A percentile compares a stretch with the other conserved stretches of the same genome.
Evolutionary conservation across 2,329 filamentous ascomycete genomes (phyloP).

Genomic region (Madurella fahalii): DNA sequence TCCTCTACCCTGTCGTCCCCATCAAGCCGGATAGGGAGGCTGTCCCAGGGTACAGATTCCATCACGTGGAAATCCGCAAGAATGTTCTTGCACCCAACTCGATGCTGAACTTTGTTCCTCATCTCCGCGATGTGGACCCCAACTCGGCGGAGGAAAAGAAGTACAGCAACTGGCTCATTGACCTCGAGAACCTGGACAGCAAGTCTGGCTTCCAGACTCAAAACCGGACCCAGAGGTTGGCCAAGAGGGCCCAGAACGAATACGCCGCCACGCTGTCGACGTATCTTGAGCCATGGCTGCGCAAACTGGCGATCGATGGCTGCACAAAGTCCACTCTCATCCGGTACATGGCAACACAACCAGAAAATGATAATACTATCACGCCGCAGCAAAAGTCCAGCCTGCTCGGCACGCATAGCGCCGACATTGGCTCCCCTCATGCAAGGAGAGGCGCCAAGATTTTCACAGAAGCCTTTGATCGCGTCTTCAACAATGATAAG

Average conservation of each 20-base stretch:
- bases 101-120: constrained; percentile 57
- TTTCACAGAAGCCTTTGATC: constrained; percentile 55
- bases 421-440: constrained; percentile 40
- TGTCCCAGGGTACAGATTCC: constrained; percentile 57
- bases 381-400: constrained; percentile 53
- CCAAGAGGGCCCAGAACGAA: constrained; percentile 48
- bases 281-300: constrained; percentile 53
- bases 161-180: constrained; percentile 54
- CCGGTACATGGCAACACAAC: constrained; percentile 48
- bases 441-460: constrained; percentile 42
- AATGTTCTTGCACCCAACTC: constrained; percentile 58
- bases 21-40: constrained; percentile 48
- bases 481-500: constrained; percentile 45
- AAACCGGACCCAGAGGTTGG: constrained; percentile 48
- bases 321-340: constrained; percentile 52
- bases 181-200: constrained; percentile 54
- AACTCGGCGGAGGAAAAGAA: constrained; percentile 48
- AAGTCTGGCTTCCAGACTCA: constrained; percentile 55
- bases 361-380: constrained; percentile 43
- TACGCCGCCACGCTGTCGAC: constrained; percentile 48
- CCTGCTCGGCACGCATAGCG: constrained; percentile 46
- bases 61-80: constrained; percentile 56
- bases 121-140: constrained; percentile 53
- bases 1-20: constrained; percentile 33
- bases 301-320: constrained; percentile 45